Evolutionary conservation across 352 stramenopile genomes (phyloP).

Genomic region (Phytophthora syringae): DNA sequence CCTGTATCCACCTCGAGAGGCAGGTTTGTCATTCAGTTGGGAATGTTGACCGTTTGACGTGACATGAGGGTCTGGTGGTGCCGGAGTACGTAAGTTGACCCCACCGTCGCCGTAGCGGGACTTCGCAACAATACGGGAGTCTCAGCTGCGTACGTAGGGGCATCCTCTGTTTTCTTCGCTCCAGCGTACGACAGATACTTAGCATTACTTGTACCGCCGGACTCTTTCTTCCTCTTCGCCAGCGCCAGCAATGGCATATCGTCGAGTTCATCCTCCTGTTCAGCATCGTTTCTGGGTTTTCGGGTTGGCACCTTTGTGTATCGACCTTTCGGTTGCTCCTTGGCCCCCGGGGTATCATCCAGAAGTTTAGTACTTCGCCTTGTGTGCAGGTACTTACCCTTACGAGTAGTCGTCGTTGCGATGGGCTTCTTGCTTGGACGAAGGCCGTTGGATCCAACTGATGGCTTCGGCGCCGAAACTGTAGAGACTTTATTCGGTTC

Average conservation of each 20-base stretch:
- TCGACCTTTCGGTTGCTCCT: slow-evolving; percentile 17
- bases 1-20: slow-evolving; percentile 29
- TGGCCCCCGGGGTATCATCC: slow-evolving; percentile 20
- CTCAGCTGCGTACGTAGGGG: slow-evolving; percentile 20
- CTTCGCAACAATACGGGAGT: slow-evolving; percentile 24
- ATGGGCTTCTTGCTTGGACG: slow-evolving; percentile 38
- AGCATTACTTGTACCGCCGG: slow-evolving; percentile 20
- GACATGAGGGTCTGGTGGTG: slow-evolving; percentile 2
- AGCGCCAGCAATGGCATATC: slow-evolving; percentile 29
- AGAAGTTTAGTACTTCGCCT: slow-evolving; percentile 61
- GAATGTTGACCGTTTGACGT: slow-evolving; percentile 10
- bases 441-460: slow-evolving; percentile 53
- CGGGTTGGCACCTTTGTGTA: slow-evolving; percentile 32
- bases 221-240: slow-evolving; percentile 33
- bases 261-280: slow-evolving; percentile 27
- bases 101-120: slow-evolving; percentile 38
- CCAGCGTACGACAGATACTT: slow-evolving; percentile 60
- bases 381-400: slow-evolving; percentile 44
- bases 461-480: slow-evolving; percentile 9
- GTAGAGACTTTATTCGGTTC: slow-evolving; percentile 9
- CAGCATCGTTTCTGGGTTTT: not conserved
- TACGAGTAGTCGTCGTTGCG: slow-evolving; percentile 40
- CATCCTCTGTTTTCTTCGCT: slow-evolving; percentile 34
- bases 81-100: not conserved
- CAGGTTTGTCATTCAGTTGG: slow-evolving; percentile 19